Evolutionary conservation across 2,329 filamentous ascomycete species (phyloP).

Genomic region (Alternaria arborescens): DNA sequence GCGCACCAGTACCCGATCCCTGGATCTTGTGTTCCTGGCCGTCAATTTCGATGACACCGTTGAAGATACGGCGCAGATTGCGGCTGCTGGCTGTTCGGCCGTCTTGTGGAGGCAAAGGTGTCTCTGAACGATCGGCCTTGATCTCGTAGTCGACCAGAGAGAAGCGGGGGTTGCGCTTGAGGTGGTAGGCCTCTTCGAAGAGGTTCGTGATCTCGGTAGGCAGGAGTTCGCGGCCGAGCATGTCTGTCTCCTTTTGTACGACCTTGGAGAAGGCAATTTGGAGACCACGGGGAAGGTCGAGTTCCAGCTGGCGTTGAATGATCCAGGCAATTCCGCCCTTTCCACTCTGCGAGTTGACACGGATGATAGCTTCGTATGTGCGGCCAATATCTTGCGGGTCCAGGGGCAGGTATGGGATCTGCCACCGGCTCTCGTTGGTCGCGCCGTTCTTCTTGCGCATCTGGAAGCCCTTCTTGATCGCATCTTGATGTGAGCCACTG

Average conservation of each 20-base stretch:
- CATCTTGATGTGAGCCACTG: constrained; percentile 91
- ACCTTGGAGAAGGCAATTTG: constrained; percentile 90
- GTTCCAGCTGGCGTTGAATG: constrained; percentile 84
- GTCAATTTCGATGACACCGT: constrained; percentile 84
- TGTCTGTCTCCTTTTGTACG: constrained; percentile 83
- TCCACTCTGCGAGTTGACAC: constrained; percentile 95
- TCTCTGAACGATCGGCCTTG: constrained; percentile 79
- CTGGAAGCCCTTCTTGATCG: constrained; percentile 90
- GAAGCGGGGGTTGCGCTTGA: constrained; percentile 85
- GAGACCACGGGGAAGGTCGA: constrained; percentile 90
- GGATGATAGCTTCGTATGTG: constrained; percentile 97
- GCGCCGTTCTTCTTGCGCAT: constrained; percentile 69
- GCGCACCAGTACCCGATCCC: constrained; percentile 87
- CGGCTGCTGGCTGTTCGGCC: constrained; percentile 79
- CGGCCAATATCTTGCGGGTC: constrained; percentile 93
- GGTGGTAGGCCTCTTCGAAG: constrained; percentile 89
- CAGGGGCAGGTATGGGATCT: constrained; percentile 89
- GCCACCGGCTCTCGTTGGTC: constrained; percentile 74
- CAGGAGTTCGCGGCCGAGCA: constrained; percentile 82
- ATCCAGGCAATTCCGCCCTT: constrained; percentile 97
- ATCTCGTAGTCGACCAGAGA: constrained; percentile 91
- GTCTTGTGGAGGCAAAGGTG: constrained; percentile 71
- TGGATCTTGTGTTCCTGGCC: constrained; percentile 78
- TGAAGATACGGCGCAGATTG: constrained; percentile 82
- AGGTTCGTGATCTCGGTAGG: constrained; percentile 83